Percentiles rank a stretch among this genome's conserved stretches.
phyloP scores from a whole-genome alignment of 2,329 filamentous ascomycete species.

The Decorospora gaudefroyi region DNA sequence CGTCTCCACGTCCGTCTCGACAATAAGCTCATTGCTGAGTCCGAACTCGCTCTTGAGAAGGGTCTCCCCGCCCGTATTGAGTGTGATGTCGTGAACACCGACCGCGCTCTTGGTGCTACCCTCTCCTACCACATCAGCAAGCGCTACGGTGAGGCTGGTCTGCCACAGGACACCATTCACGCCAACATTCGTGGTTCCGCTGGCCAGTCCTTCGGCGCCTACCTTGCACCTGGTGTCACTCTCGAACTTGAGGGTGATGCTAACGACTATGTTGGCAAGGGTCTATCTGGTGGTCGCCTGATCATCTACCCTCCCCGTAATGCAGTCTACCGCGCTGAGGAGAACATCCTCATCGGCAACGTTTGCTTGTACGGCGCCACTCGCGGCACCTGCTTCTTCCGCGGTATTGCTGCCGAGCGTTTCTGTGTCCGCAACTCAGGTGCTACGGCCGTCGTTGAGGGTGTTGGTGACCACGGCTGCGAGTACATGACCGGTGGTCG shows the following conservation, averaged over 20 bases:
- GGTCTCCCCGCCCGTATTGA: slow-evolving; percentile 90
- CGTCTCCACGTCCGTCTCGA: slow-evolving; percentile 89
- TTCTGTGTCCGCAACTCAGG: slow-evolving; percentile 97
- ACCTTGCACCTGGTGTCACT: slow-evolving; percentile 89
- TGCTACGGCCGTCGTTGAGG: slow-evolving; percentile 93
- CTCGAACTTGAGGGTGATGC: slow-evolving; percentile 93
- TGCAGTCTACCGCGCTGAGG: slow-evolving; percentile 92
- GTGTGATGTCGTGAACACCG: slow-evolving; percentile 95
- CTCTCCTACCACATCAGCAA: slow-evolving; percentile 96
- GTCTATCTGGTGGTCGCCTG: slow-evolving; percentile 86
- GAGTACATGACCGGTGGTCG: slow-evolving; percentile 99
- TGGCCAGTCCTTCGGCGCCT: slow-evolving; percentile 95
- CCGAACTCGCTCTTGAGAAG: slow-evolving; percentile 92
- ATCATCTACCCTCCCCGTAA: slow-evolving; percentile 91
- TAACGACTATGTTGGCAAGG: slow-evolving; percentile 97
- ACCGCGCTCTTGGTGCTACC: slow-evolving; percentile 89
- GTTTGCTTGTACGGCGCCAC: slow-evolving; percentile 95
- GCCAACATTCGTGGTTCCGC: slow-evolving; percentile 96
- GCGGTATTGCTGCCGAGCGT: slow-evolving; percentile 91
- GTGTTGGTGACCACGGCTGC: slow-evolving; percentile 92
- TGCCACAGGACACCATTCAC: slow-evolving; percentile 92
- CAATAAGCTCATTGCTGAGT: slow-evolving; percentile 96
- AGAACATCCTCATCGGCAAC: slow-evolving; percentile 93
- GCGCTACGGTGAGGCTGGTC: slow-evolving; percentile 83
- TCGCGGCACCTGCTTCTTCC: slow-evolving; percentile 90